Evolutionary conservation across 2,329 filamentous ascomycete species (phyloP), one percentile per base, ranked within the genome.

Genomic region (Hypoxylon sp.): DNA sequence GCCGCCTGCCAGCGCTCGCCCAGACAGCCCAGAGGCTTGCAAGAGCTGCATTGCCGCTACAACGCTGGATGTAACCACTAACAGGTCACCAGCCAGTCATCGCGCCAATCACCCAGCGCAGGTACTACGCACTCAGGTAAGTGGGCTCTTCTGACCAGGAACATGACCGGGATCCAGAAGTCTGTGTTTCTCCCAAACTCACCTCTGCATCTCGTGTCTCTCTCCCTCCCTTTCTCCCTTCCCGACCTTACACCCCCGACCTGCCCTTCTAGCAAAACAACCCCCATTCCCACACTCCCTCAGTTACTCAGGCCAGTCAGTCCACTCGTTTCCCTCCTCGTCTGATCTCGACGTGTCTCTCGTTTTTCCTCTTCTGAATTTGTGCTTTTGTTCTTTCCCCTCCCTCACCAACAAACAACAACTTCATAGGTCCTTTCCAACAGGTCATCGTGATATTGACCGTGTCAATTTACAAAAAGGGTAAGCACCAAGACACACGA

Each of bases 271-370:
- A 70, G 60, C 69, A 72, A 73, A 73, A 72, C 70, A 68, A 69
- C 62, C 72, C 62, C 72, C 72, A 73, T 73, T 73, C 67, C 72
- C 72, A 72, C 71, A 68, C 65, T 70, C 70, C 62, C 67, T 70
- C 53, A 67, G 65, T 69, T 65, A 72, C 71, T 69, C 65, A 71
- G 65, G 67, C 65, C 60, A 68, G 71, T 70, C 72, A 73, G 71
- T 74, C 71, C 72, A 74, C 69, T 74, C 72, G 65, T 74, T 74
- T 73, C 68, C 68, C 68, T 70, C 67, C 67, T 70, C 72, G 69
- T 72, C 69, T 68, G 64, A 70, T 72, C 70, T 70, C 67, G 69
- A 70, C 71, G 62, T 67, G 71, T 67, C 71, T 74, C 66, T 74
- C 71, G 52, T 73, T 74, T 69, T 69, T 64, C 67, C 63, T 70